Evolutionary conservation across 768 basidiomycete species (phyloP).

Genomic region (Naematelia aurantialba): DNA sequence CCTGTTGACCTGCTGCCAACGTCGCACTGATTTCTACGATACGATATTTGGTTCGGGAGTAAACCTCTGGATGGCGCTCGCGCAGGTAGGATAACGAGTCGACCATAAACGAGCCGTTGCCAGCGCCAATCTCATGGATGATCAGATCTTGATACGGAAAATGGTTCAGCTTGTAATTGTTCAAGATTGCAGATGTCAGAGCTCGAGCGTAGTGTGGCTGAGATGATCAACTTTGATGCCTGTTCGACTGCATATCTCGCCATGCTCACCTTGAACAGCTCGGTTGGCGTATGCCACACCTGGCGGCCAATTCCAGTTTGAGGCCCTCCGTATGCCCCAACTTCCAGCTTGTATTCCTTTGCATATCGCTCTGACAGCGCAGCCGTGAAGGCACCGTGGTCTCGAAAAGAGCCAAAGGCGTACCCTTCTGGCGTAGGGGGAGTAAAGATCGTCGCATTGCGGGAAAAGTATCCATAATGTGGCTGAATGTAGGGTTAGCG

Average conservation of each 20-base stretch:
- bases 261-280: conserved; percentile 80
- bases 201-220: conserved; percentile 94
- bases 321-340: conserved; percentile 8
- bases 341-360: conserved; percentile 41
- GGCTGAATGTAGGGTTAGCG: conserved; percentile 52
- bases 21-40: conserved; percentile 91
- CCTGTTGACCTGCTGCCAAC: conserved; percentile 65
- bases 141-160: conserved; percentile 95
- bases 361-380: conserved; percentile 72
- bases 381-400: conserved; percentile 73
- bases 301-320: conserved; percentile 59
- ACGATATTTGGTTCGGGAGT: conserved; percentile 83
- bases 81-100: conserved; percentile 80
- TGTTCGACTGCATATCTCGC: not conserved
- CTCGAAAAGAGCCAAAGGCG: conserved; percentile 65
- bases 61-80: conserved; percentile 74
- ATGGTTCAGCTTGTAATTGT: conserved; percentile 88
- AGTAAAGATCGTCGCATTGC: conserved; percentile 80
- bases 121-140: conserved; percentile 96
- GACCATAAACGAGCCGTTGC: conserved; percentile 89
- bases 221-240: not conserved
- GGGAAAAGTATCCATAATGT: conserved; percentile 93
- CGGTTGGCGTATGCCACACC: conserved; percentile 98
- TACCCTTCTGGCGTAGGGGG: conserved; percentile 56
- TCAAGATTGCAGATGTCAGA: conserved; percentile 79